These are phyloP conservation scores for Pythium sp. DNA, from an alignment of 352 stramenopile genomes.

Conservation along the genomic window DNA sequence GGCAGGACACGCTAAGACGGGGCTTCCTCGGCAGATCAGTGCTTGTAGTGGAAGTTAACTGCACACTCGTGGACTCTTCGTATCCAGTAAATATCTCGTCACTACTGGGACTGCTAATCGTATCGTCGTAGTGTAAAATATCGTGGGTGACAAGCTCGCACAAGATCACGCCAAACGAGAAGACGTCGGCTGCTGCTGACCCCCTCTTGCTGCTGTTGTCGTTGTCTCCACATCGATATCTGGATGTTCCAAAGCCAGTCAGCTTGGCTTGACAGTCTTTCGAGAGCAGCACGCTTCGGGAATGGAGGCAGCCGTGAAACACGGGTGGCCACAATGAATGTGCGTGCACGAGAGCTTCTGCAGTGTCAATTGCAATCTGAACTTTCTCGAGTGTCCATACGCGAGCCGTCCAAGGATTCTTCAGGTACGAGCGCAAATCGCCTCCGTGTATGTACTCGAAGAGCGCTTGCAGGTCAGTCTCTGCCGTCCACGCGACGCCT, in stretches of 20 bases:
- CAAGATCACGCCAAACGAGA: conserved; percentile 35
- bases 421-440: neutral
- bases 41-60: no score
- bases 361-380: neutral
- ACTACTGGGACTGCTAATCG: conserved; percentile 4
- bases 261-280: neutral
- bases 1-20: conserved; percentile 21
- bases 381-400: neutral
- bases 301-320: no score
- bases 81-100: conserved; percentile 24
- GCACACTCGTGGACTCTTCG: no score
- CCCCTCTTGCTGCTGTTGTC: neutral
- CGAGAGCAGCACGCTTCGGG: neutral
- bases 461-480: neutral
- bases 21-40: conserved; percentile 6
- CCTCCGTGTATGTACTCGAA: neutral
- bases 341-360: neutral
- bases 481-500: neutral
- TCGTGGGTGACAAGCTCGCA: conserved; percentile 42
- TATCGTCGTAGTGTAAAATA: conserved; percentile 30
- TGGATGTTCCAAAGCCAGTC: neutral
- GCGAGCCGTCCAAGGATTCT: neutral
- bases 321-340: neutral
- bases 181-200: conserved; percentile 3
- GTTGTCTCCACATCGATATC: neutral